Conservation (phyloP, 805 yeast species). For the Hyphopichia homilentoma region DNA sequence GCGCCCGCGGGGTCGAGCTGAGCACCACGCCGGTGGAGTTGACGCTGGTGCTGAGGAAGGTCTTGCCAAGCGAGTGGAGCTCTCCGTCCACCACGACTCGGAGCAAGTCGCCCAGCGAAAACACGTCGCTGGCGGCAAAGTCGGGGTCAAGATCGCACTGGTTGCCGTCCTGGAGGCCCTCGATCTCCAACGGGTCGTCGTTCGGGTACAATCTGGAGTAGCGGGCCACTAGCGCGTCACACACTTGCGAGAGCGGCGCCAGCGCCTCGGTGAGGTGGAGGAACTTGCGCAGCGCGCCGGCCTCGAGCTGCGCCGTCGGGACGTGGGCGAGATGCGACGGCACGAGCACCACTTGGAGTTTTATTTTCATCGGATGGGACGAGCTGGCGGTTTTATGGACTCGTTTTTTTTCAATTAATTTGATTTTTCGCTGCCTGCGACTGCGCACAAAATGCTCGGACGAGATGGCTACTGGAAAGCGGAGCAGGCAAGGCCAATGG, state of each 20-base stretch:
- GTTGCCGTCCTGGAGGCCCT: constrained; percentile 62
- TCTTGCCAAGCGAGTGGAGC: constrained; percentile 7
- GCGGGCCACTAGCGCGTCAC: constrained; percentile 51
- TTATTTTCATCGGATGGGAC: constrained; percentile 22
- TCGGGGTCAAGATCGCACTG: constrained; percentile 81
- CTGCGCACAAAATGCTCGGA: too few species aligned
- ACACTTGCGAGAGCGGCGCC: constrained; percentile 45
- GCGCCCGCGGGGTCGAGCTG: constrained; percentile 1
- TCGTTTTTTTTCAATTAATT: too few species aligned
- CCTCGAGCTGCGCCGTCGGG: constrained; percentile 16
- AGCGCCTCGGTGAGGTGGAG: constrained; percentile 57
- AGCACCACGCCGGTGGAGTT: too few species aligned
- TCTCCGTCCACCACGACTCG: constrained; percentile 31
- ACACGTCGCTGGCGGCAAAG: constrained; percentile 60
- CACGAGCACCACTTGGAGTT: constrained; percentile 33
- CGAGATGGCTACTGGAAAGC: too few species aligned
- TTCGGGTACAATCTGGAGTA: constrained; percentile 64
- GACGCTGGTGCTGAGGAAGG: constrained; percentile 1
- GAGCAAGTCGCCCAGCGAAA: constrained; percentile 35
- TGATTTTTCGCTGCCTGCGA: too few species aligned
- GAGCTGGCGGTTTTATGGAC: too few species aligned
- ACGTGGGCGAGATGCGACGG: constrained; percentile 19
- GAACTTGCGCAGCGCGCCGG: constrained; percentile 45
- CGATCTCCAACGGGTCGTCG: constrained; percentile 50
- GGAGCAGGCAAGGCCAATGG: too few species aligned